Evolutionary conservation across 495 filamentous ascomycete genomes (phyloP).

Genomic region (Annulohypoxylon maeteangense): DNA sequence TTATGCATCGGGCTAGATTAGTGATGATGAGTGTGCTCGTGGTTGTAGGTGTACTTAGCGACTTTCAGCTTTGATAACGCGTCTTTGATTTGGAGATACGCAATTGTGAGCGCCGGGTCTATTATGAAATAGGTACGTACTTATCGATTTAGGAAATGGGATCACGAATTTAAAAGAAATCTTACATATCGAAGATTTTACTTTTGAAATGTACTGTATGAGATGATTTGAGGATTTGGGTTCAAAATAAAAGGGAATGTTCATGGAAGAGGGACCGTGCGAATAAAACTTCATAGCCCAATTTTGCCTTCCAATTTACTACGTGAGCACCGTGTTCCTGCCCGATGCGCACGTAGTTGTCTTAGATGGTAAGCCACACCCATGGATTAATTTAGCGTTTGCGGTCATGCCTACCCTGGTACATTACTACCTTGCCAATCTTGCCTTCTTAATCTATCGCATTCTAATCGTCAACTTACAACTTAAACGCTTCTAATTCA

Average conservation of each 20-base stretch:
- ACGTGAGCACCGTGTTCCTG: background rate
- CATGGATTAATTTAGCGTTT: slow-evolving; percentile 1
- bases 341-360: background rate
- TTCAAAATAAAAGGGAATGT: background rate
- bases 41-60: slow-evolving; percentile 18
- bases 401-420: background rate
- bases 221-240: background rate
- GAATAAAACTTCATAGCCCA: background rate
- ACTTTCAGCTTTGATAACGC: background rate
- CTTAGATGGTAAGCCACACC: background rate
- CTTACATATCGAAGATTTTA: background rate
- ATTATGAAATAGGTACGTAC: too few species aligned
- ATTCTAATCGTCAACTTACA: background rate
- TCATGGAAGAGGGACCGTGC: background rate
- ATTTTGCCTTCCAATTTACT: background rate
- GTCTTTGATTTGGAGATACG: background rate
- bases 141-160: background rate
- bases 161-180: background rate
- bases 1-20: background rate
- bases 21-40: background rate
- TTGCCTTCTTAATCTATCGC: background rate
- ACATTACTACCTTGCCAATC: background rate
- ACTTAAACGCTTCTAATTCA: background rate
- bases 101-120: background rate
- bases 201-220: background rate